Base-by-base conservation (phyloP, 192 early-diverging fungal genomes). In the Coemansia interrupta region DNA sequence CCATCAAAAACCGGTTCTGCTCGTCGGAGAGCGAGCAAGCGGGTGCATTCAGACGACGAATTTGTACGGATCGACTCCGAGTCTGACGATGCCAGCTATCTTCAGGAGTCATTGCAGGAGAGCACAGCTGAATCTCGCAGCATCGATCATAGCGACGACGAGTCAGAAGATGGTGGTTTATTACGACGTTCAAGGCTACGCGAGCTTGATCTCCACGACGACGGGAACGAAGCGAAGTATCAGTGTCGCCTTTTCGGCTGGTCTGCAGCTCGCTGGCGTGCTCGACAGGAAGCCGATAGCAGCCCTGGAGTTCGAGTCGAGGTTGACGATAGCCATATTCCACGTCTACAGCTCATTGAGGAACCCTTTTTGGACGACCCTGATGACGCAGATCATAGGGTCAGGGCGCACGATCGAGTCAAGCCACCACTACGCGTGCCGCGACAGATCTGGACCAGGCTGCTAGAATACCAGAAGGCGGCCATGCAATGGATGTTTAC, bases 391-490 rank as follows among this genome's bases (percentile, higher is more conserved):
- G 70, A 80, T 43, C 54, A 74, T 45, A 48, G 23, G 41, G 52
- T 73, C 20, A 58, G 42, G 24, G 63, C 77, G 5, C 56, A 63
- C 46, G 68, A 72, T 12, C 49, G 29, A 14, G 14, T 36, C 19
- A 50, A 56, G 28, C 70, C 68, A 8, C 41, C 67, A 18, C 56
- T 84, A 54, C 63, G 66, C 6, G 83, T 96, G 41, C 93, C 96
- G 24, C 90, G 88, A 10, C 92, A 94, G 24, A 81, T 98, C 40
- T 88, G 86, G 67, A 63, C 66, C 14, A 80, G 82, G 18, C 73
- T 98, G 3, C 92, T 98, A 60, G 92, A 88, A 47, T 97, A 98
- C 66, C 96, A 98, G 70, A 84, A 85, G 58, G 88, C 91, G 17
- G 87, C 91, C 44, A 64, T 89, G 6, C 76, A 81, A 24, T 98